Evolutionary conservation across 805 yeast genomes (phyloP).

Genomic region (Candida dendrica): DNA sequence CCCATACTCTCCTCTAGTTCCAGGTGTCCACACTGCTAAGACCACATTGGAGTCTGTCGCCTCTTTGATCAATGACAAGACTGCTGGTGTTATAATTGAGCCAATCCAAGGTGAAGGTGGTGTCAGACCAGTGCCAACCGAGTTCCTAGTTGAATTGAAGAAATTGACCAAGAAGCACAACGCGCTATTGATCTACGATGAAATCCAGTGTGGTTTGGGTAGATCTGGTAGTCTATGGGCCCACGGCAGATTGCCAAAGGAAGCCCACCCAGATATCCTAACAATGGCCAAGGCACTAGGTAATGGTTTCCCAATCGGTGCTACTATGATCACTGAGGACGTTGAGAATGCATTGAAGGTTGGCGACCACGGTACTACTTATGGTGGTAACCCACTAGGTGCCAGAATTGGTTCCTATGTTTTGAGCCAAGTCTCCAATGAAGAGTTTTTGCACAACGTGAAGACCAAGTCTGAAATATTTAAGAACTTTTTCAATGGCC

Average conservation of each 20-base stretch:
- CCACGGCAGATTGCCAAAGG: slow-evolving; percentile 63
- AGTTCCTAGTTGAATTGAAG: slow-evolving; percentile 61
- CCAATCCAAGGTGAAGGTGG: slow-evolving; percentile 99
- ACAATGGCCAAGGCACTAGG: slow-evolving; percentile 96
- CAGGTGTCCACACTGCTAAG: slow-evolving; percentile 70
- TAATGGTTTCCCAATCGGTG: slow-evolving; percentile 94
- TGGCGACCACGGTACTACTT: slow-evolving; percentile 98
- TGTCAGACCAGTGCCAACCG: slow-evolving; percentile 56
- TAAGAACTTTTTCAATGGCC: slow-evolving; percentile 36
- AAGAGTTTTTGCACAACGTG: slow-evolving; percentile 55
- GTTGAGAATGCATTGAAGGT: slow-evolving; percentile 68
- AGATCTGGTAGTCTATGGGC: slow-evolving; percentile 94
- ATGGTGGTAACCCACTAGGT: slow-evolving; percentile 95
- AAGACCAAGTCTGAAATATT: slow-evolving; percentile 52
- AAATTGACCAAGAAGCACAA: slow-evolving; percentile 59
- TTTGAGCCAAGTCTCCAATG: slow-evolving; percentile 55
- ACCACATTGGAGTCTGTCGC: slow-evolving; percentile 57
- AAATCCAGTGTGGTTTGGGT: slow-evolving; percentile 94
- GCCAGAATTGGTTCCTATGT: slow-evolving; percentile 76
- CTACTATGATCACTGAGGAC: slow-evolving; percentile 77
- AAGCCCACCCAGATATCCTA: slow-evolving; percentile 89
- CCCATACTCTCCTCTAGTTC: slow-evolving; percentile 89
- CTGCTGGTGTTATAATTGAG: slow-evolving; percentile 88
- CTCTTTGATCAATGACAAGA: slow-evolving; percentile 30
- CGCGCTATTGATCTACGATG: slow-evolving; percentile 83